phyloP scores from a whole-genome alignment of 2,329 filamentous ascomycete genomes.

The Scedosporium apiospermum region DNA sequence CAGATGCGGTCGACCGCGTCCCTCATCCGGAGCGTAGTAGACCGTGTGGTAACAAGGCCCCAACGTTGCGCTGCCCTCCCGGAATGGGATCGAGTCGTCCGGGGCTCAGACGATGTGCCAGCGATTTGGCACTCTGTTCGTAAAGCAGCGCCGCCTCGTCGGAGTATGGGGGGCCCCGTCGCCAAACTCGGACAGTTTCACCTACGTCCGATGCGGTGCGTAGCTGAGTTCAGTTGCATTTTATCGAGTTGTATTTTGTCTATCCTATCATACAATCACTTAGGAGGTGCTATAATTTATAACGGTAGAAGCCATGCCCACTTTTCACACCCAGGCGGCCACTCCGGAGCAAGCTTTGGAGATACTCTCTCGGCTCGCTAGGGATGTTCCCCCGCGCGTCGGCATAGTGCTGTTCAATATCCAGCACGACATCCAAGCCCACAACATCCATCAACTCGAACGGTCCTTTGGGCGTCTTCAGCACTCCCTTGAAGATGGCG shows the following conservation, averaged over 20 bases:
- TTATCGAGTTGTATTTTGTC: neutral
- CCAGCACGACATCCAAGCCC: constrained; percentile 19
- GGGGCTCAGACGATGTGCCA: too few relatives aligned
- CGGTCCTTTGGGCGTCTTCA: constrained; percentile 20
- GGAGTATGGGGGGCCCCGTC: too few relatives aligned
- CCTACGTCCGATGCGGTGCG: too few relatives aligned
- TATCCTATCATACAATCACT: neutral
- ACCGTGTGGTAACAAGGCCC: too few relatives aligned
- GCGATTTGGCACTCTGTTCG: too few relatives aligned
- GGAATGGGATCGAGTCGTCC: too few relatives aligned
- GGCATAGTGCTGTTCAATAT: constrained; percentile 22
- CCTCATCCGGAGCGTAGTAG: too few relatives aligned
- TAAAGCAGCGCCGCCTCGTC: too few relatives aligned
- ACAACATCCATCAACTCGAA: constrained; percentile 23
- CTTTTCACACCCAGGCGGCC: constrained; percentile 20
- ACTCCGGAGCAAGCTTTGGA: constrained; percentile 13
- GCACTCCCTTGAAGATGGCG: constrained; percentile 18
- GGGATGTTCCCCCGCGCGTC: constrained; percentile 16
- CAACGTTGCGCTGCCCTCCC: too few relatives aligned
- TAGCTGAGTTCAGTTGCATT: neutral
- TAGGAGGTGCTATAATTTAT: constrained; percentile 6
- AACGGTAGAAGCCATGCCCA: constrained; percentile 19
- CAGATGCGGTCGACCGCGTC: too few relatives aligned
- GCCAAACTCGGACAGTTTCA: too few relatives aligned
- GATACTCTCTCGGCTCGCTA: constrained; percentile 14